Evolutionary conservation across 2,329 filamentous ascomycete genomes (phyloP), one percentile per base, ranked within the genome.

Genomic region (Colletotrichum noveboracense): DNA sequence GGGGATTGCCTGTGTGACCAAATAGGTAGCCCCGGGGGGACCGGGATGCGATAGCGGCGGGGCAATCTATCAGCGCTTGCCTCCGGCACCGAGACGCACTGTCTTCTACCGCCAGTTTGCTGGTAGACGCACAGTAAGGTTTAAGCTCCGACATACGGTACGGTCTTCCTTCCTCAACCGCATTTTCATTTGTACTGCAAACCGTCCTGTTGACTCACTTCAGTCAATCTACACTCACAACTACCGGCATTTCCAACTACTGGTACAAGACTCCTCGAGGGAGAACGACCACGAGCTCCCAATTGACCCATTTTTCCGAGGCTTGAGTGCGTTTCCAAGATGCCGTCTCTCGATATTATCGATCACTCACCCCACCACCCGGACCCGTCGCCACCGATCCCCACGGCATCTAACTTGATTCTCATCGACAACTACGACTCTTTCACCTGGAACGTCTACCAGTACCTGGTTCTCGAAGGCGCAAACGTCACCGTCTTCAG

Each of bases 391-490:
- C 88, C 93, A 68, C 92, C 93, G 43, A 89, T 98, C 69, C 84
- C 93, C 28, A 96, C 93, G 66, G 97, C 97, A 30, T 94, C 94
- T 73, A 98, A 98, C 85, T 90, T 99, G 74, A 91, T 99, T 77
- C 90, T 99, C 78, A 98, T 99, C 81, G 97, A 99, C 89, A 99
- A 99, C 86, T 99, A 98, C 86, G 97, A 99, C 86, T 98, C 97
- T 5, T 99, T 99, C 85, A 98, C 96, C 75, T 99, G 96, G 95
- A 99, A 99, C 83, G 95, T 99, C 75, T 99, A 98, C 85, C 97
- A 99, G 85, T 99, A 99, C 82, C 92, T 99, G 2, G 94, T 96
- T 8, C 92, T 99, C n/a, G 97, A 98, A 84, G 97, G 97, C 36
- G 97, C 97, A 32, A 94, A 89, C 1, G 97, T 98, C 66, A 95